Evolutionary conservation across 2,329 filamentous ascomycete genomes (phyloP).

Genomic region (Penicillium italicum): DNA sequence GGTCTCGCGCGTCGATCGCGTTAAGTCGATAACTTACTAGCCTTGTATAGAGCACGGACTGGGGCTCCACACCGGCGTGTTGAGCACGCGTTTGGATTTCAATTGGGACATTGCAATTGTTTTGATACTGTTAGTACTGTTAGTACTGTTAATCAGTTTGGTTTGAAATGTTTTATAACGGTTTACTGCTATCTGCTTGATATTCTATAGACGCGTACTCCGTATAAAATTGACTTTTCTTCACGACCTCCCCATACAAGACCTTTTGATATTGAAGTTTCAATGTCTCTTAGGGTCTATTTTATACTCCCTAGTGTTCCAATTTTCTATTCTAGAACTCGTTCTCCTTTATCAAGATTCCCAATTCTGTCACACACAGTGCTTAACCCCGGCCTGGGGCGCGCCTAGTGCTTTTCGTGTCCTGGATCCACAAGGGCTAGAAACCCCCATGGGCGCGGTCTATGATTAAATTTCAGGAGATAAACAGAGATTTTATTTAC

Average conservation of each 20-base stretch:
- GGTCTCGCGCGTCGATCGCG: slow-evolving; percentile 26
- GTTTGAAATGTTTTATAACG: neutral
- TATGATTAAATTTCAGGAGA: neutral
- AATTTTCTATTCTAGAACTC: neutral
- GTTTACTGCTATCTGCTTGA: neutral
- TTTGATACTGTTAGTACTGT: neutral
- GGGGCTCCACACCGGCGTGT: slow-evolving; percentile 21
- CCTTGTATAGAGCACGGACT: slow-evolving; percentile 28
- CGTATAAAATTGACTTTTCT: neutral
- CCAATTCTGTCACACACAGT: neutral
- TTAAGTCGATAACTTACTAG: slow-evolving; percentile 25
- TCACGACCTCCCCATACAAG: neutral
- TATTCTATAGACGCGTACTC: neutral
- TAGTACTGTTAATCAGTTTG: neutral
- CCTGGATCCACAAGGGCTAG: slow-evolving; percentile 2
- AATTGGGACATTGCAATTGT: neutral
- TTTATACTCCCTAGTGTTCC: neutral
- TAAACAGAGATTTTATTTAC: neutral
- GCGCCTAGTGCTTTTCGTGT: slow-evolving; percentile 3
- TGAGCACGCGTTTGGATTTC: slow-evolving; percentile 22
- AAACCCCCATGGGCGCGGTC: neutral
- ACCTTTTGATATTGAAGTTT: neutral
- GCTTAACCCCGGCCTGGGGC: neutral
- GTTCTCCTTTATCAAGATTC: neutral
- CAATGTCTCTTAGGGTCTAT: neutral